Percentiles rank a stretch among this genome's conserved stretches.
These are phyloP conservation scores for Aureobasidium mangrovei DNA, from an alignment of 2,329 filamentous ascomycete genomes.

Conservation along the genomic window DNA sequence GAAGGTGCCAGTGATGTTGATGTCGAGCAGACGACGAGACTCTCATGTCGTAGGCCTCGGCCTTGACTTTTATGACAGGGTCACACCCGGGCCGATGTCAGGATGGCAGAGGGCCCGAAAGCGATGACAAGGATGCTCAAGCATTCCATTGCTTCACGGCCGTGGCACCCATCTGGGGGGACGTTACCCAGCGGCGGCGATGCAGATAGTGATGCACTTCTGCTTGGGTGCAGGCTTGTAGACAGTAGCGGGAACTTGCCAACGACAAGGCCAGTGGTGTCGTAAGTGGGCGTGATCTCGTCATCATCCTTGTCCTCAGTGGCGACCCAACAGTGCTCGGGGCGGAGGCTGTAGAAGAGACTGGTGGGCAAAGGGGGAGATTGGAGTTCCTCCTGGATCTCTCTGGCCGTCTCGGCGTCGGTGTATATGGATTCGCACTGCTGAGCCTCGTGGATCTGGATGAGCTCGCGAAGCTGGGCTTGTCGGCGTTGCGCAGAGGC, in stretches of 20 bases:
- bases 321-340: background rate
- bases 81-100: no score
- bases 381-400: background rate
- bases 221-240: background rate
- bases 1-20: conserved; percentile 65
- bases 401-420: background rate
- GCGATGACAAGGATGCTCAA: no score
- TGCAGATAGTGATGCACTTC: background rate
- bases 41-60: no score
- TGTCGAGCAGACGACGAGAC: conserved; percentile 50
- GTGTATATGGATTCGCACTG: background rate
- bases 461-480: background rate
- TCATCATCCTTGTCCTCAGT: background rate
- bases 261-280: background rate
- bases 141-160: no score
- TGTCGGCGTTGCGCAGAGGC: background rate
- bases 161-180: no score
- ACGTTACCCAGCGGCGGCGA: no score
- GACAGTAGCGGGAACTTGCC: background rate
- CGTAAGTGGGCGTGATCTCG: background rate
- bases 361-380: background rate
- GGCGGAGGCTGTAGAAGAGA: background rate
- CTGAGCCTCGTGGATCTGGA: background rate
- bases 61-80: no score
- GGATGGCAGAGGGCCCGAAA: no score